Conservation (phyloP, 129 eudicot species). For the Heracleum sosnowskyi region DNA sequence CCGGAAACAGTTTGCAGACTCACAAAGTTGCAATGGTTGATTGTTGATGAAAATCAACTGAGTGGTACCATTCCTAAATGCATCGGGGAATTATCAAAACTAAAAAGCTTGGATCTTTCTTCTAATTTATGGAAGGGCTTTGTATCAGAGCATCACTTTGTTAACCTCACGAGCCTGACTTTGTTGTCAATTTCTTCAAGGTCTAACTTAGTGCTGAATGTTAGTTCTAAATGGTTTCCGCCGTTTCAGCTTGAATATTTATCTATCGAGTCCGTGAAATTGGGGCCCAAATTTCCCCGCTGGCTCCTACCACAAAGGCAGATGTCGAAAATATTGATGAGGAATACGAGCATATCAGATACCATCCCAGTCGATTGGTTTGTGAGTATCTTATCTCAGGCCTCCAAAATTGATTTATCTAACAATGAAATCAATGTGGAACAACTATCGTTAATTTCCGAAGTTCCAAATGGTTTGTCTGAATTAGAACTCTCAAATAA, state of each 20-base stretch:
- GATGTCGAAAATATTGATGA: neutral
- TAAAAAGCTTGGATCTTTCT: neutral
- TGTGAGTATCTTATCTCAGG: neutral
- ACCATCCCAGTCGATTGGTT: constrained; percentile 1
- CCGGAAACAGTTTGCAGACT: neutral
- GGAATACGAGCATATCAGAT: neutral
- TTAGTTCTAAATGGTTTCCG: neutral
- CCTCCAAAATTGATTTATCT: neutral
- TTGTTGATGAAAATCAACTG: neutral
- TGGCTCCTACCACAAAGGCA: constrained; percentile 5
- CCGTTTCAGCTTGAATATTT: neutral
- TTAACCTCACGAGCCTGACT: neutral
- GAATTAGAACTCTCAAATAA: neutral
- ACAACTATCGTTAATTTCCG: too few species aligned
- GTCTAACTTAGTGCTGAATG: neutral
- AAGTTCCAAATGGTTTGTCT: too few species aligned
- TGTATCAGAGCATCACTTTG: neutral
- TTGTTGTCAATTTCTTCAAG: neutral
- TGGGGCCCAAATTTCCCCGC: constrained; percentile 1
- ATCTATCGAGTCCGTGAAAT: neutral
- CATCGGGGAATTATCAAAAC: neutral
- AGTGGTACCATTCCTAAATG: constrained; percentile 2
- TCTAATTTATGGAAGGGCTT: neutral
- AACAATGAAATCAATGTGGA: neutral
- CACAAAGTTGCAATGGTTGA: neutral